A percentile compares a stretch with the other conserved stretches of the same genome.
These are phyloP conservation scores for Fraxinus angustifolia DNA, from an alignment of 305 asterid genomes.

Conservation along the genomic window DNA sequence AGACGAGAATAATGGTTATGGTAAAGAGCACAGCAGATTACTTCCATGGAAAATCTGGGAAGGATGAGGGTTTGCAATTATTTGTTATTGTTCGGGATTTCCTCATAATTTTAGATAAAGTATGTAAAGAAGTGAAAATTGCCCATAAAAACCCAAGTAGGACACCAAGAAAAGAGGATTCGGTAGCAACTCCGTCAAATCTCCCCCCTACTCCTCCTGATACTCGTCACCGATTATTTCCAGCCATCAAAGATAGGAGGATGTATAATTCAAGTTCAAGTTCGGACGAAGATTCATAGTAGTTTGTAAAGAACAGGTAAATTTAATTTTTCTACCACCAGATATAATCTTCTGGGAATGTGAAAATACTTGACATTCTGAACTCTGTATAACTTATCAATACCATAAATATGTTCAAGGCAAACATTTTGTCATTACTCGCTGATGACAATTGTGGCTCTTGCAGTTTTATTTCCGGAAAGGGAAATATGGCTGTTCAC, in stretches of 20 bases:
- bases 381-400: neutral
- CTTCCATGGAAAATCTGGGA: constrained; percentile 77
- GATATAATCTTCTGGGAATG: neutral
- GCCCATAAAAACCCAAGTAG: constrained; percentile 26
- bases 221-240: constrained; percentile 34
- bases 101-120: constrained; percentile 62
- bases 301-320: neutral
- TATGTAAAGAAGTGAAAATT: constrained; percentile 63
- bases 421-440: neutral
- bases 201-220: constrained; percentile 17
- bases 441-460: neutral
- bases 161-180: constrained; percentile 26
- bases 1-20: constrained; percentile 61
- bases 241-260: constrained; percentile 37
- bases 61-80: constrained; percentile 72
- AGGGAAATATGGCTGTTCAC: neutral
- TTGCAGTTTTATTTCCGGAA: neutral
- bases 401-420: neutral
- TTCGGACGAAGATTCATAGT: constrained; percentile 37
- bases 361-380: neutral
- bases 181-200: neutral
- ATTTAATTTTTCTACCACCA: neutral
- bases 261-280: constrained; percentile 31
- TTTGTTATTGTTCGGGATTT: constrained; percentile 73
- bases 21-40: constrained; percentile 86